Percentiles rank a stretch among this genome's conserved stretches.
Evolutionary conservation across 495 filamentous ascomycete genomes (phyloP).

Genomic region (Penicillium flavigenum): DNA sequence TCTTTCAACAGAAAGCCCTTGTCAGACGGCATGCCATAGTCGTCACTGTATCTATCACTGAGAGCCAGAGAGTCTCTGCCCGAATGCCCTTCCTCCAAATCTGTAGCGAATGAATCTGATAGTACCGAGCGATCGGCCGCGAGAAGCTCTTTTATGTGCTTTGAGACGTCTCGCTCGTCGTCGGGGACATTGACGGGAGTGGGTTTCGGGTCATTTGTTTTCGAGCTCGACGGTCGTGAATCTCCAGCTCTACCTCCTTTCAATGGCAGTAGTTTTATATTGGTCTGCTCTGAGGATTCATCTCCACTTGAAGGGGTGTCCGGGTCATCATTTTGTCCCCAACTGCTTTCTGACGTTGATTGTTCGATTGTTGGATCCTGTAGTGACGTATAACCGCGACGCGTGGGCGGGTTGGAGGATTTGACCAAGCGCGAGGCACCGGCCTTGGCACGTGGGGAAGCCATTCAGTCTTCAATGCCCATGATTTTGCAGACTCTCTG

Average conservation of each 20-base stretch:
- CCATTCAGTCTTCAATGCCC: slow-evolving; percentile 6
- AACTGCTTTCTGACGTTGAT: background rate
- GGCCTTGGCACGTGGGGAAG: slow-evolving; percentile 2
- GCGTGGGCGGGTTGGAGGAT: slow-evolving; percentile 3
- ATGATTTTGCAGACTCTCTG: slow-evolving; percentile 4
- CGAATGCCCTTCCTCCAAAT: slow-evolving; percentile 25
- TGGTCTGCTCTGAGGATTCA: slow-evolving; percentile 16
- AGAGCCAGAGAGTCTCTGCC: slow-evolving; percentile 10
- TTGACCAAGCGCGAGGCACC: background rate
- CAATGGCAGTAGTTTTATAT: slow-evolving; percentile 23
- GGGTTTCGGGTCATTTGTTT: background rate
- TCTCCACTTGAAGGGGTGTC: slow-evolving; percentile 19
- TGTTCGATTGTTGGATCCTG: background rate
- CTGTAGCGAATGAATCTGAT: slow-evolving; percentile 24
- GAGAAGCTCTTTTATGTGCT: slow-evolving; percentile 24
- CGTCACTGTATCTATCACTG: slow-evolving; percentile 29
- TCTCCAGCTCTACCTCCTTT: background rate
- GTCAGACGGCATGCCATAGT: slow-evolving; percentile 22
- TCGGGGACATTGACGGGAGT: slow-evolving; percentile 9
- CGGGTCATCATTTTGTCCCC: slow-evolving; percentile 1
- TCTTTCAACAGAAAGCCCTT: slow-evolving; percentile 10
- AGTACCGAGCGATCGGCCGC: slow-evolving; percentile 14
- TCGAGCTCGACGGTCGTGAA: slow-evolving; percentile 3
- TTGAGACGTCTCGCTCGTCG: slow-evolving; percentile 19
- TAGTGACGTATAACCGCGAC: slow-evolving; percentile 1